Base-by-base conservation (phyloP, 2,329 filamentous ascomycete genomes). In the Alternaria dauci region DNA sequence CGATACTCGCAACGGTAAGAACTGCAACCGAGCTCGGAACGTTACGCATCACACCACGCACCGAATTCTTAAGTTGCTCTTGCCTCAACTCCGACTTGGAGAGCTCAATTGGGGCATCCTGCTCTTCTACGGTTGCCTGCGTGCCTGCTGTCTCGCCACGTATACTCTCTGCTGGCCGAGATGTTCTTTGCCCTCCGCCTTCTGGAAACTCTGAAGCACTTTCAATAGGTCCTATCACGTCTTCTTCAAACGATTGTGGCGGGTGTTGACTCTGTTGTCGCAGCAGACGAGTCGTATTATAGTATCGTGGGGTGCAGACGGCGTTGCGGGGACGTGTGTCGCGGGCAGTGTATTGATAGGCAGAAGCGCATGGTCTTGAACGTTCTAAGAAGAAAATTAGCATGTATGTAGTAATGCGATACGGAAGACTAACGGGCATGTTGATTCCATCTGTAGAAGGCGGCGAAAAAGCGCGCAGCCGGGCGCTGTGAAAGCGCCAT, bases 11-110 rank as follows among this genome's bases (percentile, higher is more conserved):
- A 8, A 78, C 71, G 1, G 86, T 87, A 56, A 88, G 80, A 36
- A 88, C 78, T 44, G 85, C 85, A 51, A 88, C 85, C 1, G 87
- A 84, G 71, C 87, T 83, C 1, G 85, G 84, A 5, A 88, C 82
- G 23, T 78, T 76, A 41, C 86, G 85, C 81, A 87, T 86, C 42
- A 85, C 69, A n/a, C 25, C 16, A 30, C 74, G 74, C 5, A 76
- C 65, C 9, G 62, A 55, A 2, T 58, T 39, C 16, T 59, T 60
- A 36, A 72, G 47, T 41, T 51, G 30, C 14, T 38, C 52, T 38
- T 59, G 39, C 39, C 59, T 57, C 12, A 39, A n/a, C 18, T 59
- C 54, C 39, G 41, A 9, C 7, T 61, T 55, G 26, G 48, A 52
- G 14, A 39, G 11, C 25, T 63, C 52, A 12, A 28, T 18, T 2